phyloP scores from a whole-genome alignment of 805 yeast genomes.

The Wickerhamiella bombiphila region DNA sequence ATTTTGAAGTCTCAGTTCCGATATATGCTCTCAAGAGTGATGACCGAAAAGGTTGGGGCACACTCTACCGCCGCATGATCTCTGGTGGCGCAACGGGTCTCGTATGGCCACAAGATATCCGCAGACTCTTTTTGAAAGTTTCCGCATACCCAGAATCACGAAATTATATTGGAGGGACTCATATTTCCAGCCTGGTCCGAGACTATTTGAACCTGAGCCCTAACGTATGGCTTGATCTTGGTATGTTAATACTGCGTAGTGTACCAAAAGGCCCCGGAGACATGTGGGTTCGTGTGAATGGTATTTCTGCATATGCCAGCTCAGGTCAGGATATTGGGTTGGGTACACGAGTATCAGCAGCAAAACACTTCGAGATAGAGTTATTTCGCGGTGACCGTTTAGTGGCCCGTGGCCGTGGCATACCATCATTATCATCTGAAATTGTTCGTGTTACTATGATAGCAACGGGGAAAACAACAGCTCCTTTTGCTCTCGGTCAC shows the following conservation, averaged over 20 bases:
- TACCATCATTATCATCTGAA: too few relatives aligned
- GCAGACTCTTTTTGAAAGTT: not conserved
- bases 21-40: not conserved
- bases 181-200: not conserved
- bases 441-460: too few relatives aligned
- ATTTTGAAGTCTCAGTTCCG: not conserved
- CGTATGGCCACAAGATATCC: not conserved
- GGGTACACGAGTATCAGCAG: not conserved
- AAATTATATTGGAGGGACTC: not conserved
- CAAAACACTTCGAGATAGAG: not conserved
- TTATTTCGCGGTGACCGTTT: not conserved
- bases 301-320: not conserved
- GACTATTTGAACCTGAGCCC: not conserved
- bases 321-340: not conserved
- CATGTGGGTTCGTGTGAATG: not conserved
- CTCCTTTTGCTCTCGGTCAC: too few relatives aligned
- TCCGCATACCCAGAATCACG: not conserved
- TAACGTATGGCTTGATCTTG: not conserved
- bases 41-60: not conserved
- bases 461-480: too few relatives aligned
- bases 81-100: constrained; percentile 1
- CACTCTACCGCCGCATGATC: not conserved
- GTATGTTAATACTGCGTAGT: not conserved
- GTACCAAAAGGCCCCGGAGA: not conserved
- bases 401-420: not conserved